Conservation (phyloP, 2,329 filamentous ascomycete species). For the Orbilia brochopaga region DNA sequence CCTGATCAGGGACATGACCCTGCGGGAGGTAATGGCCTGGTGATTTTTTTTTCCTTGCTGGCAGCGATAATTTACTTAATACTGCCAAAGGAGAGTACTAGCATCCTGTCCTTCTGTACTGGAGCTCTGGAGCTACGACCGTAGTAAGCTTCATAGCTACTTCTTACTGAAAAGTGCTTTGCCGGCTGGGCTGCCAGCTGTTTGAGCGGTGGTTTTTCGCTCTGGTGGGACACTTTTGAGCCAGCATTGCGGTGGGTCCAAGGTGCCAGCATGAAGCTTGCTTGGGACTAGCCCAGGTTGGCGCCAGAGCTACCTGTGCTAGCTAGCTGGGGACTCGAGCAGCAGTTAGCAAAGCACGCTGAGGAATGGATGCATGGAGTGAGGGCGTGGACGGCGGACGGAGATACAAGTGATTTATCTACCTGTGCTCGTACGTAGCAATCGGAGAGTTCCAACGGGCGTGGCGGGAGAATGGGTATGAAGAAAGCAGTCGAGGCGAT, state of each 20-base stretch:
- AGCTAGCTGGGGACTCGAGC: background rate
- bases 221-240: slow-evolving; percentile 12
- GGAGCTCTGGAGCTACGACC: slow-evolving; percentile 39
- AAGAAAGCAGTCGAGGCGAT: background rate
- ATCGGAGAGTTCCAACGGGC: background rate
- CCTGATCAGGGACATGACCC: background rate
- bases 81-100: background rate
- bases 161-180: too few relatives aligned
- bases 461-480: background rate
- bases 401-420: too few relatives aligned
- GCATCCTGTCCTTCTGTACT: background rate
- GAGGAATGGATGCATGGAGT: background rate
- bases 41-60: slow-evolving; percentile 1
- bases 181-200: slow-evolving; percentile 29
- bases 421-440: too few relatives aligned
- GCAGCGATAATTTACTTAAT: background rate
- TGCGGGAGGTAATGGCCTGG: background rate
- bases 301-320: background rate
- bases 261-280: background rate
- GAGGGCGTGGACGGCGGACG: too few relatives aligned
- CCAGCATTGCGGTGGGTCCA: slow-evolving; percentile 31
- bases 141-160: slow-evolving; percentile 3
- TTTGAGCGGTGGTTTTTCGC: slow-evolving; percentile 9
- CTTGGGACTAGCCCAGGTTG: background rate
- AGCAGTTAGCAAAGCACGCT: background rate